Conservation (phyloP, 805 yeast genomes). For the Metschnikowia orientalis region DNA sequence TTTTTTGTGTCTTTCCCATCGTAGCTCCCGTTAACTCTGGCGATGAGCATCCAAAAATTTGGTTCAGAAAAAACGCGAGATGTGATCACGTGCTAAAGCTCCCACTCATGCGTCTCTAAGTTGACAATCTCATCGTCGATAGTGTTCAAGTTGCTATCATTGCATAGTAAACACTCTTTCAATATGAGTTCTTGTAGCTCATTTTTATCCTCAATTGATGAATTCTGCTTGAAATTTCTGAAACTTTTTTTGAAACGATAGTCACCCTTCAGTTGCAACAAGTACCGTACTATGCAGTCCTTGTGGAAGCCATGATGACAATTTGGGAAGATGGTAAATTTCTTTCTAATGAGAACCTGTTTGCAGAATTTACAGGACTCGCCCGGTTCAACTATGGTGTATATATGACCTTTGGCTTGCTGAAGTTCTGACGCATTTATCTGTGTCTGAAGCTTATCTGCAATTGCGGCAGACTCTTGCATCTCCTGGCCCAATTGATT, state of each 20-base stretch:
- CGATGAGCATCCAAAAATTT: constrained; percentile 9
- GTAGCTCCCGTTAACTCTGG: constrained; percentile 6
- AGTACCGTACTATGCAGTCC: constrained; percentile 71
- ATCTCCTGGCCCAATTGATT: constrained; percentile 67
- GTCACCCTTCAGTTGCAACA: constrained; percentile 57
- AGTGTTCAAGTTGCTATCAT: constrained; percentile 64
- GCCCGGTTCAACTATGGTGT: constrained; percentile 73
- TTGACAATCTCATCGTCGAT: constrained; percentile 62
- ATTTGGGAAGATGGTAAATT: constrained; percentile 72
- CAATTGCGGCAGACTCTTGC: constrained; percentile 63
- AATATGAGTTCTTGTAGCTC: constrained; percentile 60
- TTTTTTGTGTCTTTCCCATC: constrained; percentile 92
- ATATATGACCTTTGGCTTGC: constrained; percentile 37
- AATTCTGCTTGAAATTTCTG: constrained; percentile 46
- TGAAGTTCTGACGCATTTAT: constrained; percentile 42
- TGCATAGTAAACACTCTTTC: constrained; percentile 70
- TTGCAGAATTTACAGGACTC: constrained; percentile 74
- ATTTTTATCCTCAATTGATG: constrained; percentile 34
- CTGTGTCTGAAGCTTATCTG: constrained; percentile 54
- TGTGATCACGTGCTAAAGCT: constrained; percentile 14
- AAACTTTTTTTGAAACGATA: constrained; percentile 61
- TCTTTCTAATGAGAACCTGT: constrained; percentile 64
- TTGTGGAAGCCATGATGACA: constrained; percentile 88
- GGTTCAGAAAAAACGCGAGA: constrained; percentile 7
- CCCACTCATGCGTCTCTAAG: constrained; percentile 17